phyloP scores from a whole-genome alignment of 805 yeast species.

The Candida insectorum region DNA sequence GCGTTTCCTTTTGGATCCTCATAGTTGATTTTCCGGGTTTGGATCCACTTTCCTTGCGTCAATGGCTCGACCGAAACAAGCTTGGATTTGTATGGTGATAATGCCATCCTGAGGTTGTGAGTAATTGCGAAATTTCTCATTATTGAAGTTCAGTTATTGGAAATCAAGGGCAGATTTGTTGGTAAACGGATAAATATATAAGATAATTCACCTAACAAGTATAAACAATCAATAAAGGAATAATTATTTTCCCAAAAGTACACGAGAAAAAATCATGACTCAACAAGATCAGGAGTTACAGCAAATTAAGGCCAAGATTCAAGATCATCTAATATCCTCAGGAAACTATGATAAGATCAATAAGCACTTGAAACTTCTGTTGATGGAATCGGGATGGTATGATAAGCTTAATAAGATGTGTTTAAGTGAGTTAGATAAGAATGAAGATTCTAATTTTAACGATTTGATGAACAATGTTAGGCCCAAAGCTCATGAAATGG shows the following conservation, averaged over 20 bases:
- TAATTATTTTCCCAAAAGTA: neutral
- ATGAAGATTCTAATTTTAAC: conserved; percentile 44
- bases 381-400: conserved; percentile 82
- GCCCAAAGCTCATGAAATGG: conserved; percentile 66
- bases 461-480: conserved; percentile 51
- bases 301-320: conserved; percentile 57
- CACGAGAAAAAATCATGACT: conserved; percentile 1
- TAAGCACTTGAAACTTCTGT: conserved; percentile 55
- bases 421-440: conserved; percentile 35
- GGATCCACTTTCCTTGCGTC: conserved; percentile 41
- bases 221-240: neutral
- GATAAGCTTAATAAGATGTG: conserved; percentile 68
- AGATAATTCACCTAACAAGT: neutral
- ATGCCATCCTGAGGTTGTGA: conserved; percentile 7
- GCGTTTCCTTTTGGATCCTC: conserved; percentile 63
- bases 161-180: neutral
- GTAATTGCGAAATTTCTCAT: too few species aligned
- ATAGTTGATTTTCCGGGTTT: conserved; percentile 63
- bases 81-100: conserved; percentile 35
- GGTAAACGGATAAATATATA: neutral
- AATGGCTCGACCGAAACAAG: conserved; percentile 31
- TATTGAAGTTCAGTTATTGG: too few species aligned
- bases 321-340: conserved; percentile 64
- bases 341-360: conserved; percentile 82
- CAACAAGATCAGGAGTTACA: conserved; percentile 30